Percentiles rank a stretch among this genome's conserved stretches.
Conservation (phyloP, 2,329 filamentous ascomycete species). For the Cladorrhinum sp. region DNA sequence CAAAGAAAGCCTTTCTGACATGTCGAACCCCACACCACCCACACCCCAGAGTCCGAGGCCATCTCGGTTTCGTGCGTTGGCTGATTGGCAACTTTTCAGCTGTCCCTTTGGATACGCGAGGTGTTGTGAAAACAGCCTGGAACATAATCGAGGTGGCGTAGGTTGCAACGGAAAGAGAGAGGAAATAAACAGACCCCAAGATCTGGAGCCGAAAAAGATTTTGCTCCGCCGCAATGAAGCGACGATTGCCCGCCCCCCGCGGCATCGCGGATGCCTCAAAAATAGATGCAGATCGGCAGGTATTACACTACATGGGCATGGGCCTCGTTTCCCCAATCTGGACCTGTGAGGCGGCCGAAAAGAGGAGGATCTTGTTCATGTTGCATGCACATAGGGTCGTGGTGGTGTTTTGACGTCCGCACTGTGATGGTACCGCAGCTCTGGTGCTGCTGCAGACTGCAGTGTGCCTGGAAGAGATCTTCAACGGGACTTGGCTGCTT, state of each 20-base stretch:
- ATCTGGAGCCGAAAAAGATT: slow-evolving; percentile 6
- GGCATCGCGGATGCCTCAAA: background rate
- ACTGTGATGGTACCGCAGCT: slow-evolving; percentile 2
- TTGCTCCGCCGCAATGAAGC: background rate
- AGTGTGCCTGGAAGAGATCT: background rate
- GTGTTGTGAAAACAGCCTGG: background rate
- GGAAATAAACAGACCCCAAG: slow-evolving; percentile 2
- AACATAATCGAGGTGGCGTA: background rate
- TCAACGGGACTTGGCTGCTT: background rate
- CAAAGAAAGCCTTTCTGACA: background rate
- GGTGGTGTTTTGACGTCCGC: background rate
- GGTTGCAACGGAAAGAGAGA: background rate
- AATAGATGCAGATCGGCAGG: slow-evolving; percentile 3
- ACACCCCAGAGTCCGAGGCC: too few relatives aligned
- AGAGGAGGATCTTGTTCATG: background rate
- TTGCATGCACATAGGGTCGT: slow-evolving; percentile 1
- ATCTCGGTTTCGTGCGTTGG: background rate
- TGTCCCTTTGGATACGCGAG: background rate
- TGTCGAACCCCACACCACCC: background rate
- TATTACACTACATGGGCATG: too few relatives aligned
- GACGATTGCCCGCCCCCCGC: background rate
- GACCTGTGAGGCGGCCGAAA: too few relatives aligned
- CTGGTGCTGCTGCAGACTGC: background rate
- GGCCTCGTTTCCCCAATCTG: too few relatives aligned
- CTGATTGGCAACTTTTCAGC: background rate